A percentile compares a stretch with the other conserved stretches of the same genome.
These are phyloP conservation scores for Plenodomus lindquistii DNA, from an alignment of 2,329 filamentous ascomycete species.

Conservation along the genomic window DNA sequence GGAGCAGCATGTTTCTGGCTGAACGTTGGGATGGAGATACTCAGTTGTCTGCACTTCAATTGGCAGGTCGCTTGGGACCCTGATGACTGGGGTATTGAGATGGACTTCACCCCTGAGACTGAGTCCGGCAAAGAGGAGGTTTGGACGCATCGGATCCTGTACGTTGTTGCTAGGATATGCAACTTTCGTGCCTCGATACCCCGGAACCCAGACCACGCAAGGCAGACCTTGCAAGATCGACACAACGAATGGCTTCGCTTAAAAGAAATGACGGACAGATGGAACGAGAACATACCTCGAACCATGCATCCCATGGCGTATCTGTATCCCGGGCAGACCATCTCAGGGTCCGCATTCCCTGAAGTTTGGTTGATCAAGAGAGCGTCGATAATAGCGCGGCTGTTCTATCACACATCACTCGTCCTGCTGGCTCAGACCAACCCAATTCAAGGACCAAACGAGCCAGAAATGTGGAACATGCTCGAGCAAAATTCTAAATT, in stretches of 20 bases:
- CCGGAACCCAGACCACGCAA: constrained; percentile 61
- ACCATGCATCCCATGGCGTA: constrained; percentile 88
- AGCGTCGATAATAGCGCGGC: constrained; percentile 75
- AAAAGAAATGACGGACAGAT: constrained; percentile 80
- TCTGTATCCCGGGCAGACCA: constrained; percentile 68
- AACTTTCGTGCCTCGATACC: constrained; percentile 78
- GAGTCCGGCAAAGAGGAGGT: constrained; percentile 72
- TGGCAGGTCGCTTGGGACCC: constrained; percentile 88
- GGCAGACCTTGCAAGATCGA: constrained; percentile 65
- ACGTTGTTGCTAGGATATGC: constrained; percentile 82
- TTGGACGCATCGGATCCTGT: constrained; percentile 89
- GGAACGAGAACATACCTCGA: constrained; percentile 76
- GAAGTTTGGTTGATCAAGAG: constrained; percentile 88
- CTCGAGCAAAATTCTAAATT: constrained; percentile 77
- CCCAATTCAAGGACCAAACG: constrained; percentile 65
- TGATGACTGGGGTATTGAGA: constrained; percentile 84
- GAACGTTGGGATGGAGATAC: constrained; percentile 86
- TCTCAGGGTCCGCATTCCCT: constrained; percentile 75
- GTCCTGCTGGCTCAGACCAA: constrained; percentile 80
- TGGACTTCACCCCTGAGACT: constrained; percentile 66
- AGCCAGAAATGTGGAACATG: constrained; percentile 69
- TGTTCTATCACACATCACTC: constrained; percentile 89
- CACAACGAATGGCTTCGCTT: constrained; percentile 77
- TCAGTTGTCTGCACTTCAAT: constrained; percentile 84
- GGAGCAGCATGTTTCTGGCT: constrained; percentile 93